Percentiles rank a stretch among this genome's conserved stretches.
Conservation (phyloP, 1,284 basidiomycete species). For the Schizophyllum commune region DNA sequence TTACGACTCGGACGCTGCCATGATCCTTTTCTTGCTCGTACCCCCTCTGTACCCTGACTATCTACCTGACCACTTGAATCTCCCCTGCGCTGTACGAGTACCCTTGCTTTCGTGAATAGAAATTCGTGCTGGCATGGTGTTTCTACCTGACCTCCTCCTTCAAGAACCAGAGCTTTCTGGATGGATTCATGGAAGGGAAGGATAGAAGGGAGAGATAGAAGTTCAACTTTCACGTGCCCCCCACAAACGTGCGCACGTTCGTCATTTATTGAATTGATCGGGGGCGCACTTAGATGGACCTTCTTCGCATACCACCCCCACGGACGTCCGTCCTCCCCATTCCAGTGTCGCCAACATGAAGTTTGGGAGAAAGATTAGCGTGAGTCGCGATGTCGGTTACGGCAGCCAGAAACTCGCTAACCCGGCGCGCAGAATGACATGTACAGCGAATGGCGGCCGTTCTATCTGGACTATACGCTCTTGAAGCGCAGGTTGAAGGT, state of each 20-base stretch:
- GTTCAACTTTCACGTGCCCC: too few species aligned
- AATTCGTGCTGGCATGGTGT: background rate
- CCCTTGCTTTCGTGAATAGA: background rate
- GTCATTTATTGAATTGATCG: background rate
- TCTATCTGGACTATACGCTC: constrained; percentile 84
- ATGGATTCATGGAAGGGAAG: too few species aligned
- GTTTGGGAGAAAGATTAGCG: constrained; percentile 85
- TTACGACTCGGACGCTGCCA: background rate
- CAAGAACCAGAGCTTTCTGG: too few species aligned
- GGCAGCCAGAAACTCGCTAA: background rate
- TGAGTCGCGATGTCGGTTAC: constrained; percentile 29
- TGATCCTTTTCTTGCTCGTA: background rate
- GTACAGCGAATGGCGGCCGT: constrained; percentile 86
- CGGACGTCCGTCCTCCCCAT: background rate
- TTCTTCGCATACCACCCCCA: background rate
- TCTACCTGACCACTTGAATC: background rate
- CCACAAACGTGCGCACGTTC: background rate
- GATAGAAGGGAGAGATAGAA: too few species aligned
- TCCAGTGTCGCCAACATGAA: constrained; percentile 47
- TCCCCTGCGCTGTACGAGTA: background rate
- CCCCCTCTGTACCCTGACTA: background rate
- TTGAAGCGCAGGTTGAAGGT: constrained; percentile 90
- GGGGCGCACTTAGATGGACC: background rate
- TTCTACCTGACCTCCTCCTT: background rate
- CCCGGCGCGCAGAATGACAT: constrained; percentile 57